phyloP scores from a whole-genome alignment of 768 basidiomycete genomes.

The Termitomyces sp. region DNA sequence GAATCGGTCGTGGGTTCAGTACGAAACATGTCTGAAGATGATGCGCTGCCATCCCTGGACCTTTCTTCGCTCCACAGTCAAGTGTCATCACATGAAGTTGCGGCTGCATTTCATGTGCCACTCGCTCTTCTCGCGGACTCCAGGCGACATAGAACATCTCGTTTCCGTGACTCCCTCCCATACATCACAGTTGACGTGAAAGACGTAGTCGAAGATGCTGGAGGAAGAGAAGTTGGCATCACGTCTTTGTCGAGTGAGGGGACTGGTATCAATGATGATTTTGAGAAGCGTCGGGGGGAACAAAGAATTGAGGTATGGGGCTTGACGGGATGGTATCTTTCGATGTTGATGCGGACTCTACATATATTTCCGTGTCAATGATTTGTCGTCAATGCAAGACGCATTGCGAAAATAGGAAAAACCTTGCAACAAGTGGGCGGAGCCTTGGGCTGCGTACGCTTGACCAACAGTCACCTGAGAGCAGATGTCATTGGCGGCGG shows the following conservation, averaged over 20 bases:
- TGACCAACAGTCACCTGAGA: not conserved
- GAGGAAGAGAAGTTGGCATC: constrained; percentile 13
- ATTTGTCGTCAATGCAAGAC: not conserved
- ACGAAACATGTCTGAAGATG: constrained; percentile 26
- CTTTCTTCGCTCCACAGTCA: constrained; percentile 40
- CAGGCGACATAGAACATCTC: constrained; percentile 41
- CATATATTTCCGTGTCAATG: constrained; percentile 44
- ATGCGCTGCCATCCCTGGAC: constrained; percentile 58
- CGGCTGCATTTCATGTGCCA: constrained; percentile 68
- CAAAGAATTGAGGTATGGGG: constrained; percentile 73
- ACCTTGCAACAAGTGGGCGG: not conserved
- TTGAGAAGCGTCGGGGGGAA: constrained; percentile 34
- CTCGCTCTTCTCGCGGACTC: constrained; percentile 46
- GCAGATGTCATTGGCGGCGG: constrained; percentile 22
- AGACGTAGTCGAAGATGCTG: constrained; percentile 39
- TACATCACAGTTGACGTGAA: constrained; percentile 71
- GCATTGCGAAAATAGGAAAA: not conserved
- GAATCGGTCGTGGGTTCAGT: constrained; percentile 10
- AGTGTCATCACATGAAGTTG: constrained; percentile 62
- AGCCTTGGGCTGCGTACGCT: not conserved
- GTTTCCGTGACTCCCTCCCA: constrained; percentile 53
- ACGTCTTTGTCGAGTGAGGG: constrained; percentile 26
- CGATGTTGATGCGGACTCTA: constrained; percentile 54
- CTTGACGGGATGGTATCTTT: constrained; percentile 80
- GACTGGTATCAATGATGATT: not conserved